These are phyloP conservation scores for Sherardia arvensis DNA, from an alignment of 257 asterid genomes.

Conservation along the genomic window DNA sequence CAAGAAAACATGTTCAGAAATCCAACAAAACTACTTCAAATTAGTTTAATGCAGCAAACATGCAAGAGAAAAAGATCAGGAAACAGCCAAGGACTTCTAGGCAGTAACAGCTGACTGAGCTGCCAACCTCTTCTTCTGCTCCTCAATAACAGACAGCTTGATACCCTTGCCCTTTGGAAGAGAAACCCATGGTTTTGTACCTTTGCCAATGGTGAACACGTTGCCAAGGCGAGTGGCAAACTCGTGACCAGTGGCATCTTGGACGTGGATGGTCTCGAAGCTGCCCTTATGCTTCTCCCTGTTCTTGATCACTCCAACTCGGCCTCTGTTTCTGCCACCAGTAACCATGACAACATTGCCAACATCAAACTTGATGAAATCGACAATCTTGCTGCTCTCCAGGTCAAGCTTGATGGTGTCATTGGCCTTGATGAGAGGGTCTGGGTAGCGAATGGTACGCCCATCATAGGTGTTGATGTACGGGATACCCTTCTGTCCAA, in stretches of 20 bases:
- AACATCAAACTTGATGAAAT: conserved; percentile 65
- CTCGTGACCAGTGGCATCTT: conserved; percentile 61
- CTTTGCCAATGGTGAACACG: conserved; percentile 61
- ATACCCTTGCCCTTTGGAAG: conserved; percentile 77
- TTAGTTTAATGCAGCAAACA: conserved; percentile 1
- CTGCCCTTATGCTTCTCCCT: conserved; percentile 71
- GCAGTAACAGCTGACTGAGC: conserved; percentile 45
- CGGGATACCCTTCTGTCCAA: conserved; percentile 65
- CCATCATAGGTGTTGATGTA: conserved; percentile 66
- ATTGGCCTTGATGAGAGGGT: conserved; percentile 63
- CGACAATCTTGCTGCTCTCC: conserved; percentile 44
- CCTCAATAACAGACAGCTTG: conserved; percentile 56
- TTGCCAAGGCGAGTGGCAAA: conserved; percentile 67
- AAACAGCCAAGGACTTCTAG: conserved; percentile 7
- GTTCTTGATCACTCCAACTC: conserved; percentile 64
- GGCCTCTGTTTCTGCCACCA: conserved; percentile 79
- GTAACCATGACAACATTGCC: conserved; percentile 75
- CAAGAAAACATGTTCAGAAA: background rate
- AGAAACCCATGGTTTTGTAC: conserved; percentile 67
- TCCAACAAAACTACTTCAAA: background rate
- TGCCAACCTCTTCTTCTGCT: conserved; percentile 56
- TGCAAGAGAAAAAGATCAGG: background rate
- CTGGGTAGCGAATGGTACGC: conserved; percentile 65
- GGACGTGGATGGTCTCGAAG: conserved; percentile 62
- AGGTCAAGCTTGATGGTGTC: conserved; percentile 64